Conservation (phyloP, 148 eudicot species). For the Amaranthus palmeri region DNA sequence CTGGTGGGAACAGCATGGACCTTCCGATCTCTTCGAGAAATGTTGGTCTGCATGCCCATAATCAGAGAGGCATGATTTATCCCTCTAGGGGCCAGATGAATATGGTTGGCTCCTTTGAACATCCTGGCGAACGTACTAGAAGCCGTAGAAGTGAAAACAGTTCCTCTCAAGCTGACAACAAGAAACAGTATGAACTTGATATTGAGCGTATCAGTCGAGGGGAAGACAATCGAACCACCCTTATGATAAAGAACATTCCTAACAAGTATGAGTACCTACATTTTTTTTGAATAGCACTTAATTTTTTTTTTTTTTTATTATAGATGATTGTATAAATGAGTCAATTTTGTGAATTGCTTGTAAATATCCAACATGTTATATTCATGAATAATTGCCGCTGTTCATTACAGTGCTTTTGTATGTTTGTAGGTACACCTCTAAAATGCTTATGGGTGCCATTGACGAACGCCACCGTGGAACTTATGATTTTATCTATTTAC, state of each 20-base stretch:
- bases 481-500: constrained; percentile 83
- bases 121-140: constrained; percentile 56
- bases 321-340: neutral
- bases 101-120: constrained; percentile 52
- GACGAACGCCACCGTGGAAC: constrained; percentile 84
- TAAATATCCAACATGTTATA: neutral
- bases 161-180: constrained; percentile 57
- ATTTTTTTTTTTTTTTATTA: neutral
- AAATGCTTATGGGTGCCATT: constrained; percentile 90
- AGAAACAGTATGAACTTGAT: constrained; percentile 83
- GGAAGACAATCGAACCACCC: constrained; percentile 79
- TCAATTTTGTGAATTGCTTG: neutral
- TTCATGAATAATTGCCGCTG: neutral
- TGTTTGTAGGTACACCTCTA: constrained; percentile 68
- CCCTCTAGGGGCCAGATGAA: constrained; percentile 56
- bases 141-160: constrained; percentile 51
- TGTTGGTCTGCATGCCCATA: constrained; percentile 48
- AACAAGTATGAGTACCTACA: constrained; percentile 94
- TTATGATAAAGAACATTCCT: constrained; percentile 92
- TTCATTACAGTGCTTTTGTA: neutral
- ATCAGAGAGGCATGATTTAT: constrained; percentile 54
- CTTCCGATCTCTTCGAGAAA: constrained; percentile 50
- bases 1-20: constrained; percentile 58
- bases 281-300: constrained; percentile 9
- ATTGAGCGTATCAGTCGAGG: constrained; percentile 64